phyloP scores from a whole-genome alignment of 2,329 filamentous ascomycete species.

The Penicillium sp. region DNA sequence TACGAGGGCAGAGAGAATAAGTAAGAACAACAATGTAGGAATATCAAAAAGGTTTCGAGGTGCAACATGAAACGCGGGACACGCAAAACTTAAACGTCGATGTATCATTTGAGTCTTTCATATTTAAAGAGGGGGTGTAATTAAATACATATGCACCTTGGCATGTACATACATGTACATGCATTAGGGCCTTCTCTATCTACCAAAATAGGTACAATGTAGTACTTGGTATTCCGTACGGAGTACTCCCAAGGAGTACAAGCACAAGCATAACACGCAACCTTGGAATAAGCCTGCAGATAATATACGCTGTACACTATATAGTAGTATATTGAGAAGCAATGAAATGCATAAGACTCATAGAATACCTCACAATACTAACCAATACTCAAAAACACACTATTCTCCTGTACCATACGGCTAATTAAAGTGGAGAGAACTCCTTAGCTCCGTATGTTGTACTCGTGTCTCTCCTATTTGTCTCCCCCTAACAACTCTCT shows the following conservation, averaged over 20 bases:
- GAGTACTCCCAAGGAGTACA: not conserved
- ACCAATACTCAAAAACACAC: not conserved
- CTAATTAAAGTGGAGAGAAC: conserved; percentile 12
- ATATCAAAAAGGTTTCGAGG: not conserved
- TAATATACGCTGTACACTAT: too few species aligned
- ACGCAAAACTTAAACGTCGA: too few species aligned
- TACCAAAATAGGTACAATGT: too few species aligned
- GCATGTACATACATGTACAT: too few species aligned
- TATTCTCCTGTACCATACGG: not conserved
- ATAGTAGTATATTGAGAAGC: too few species aligned
- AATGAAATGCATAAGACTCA: too few species aligned
- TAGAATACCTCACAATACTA: too few species aligned
- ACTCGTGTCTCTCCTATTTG: conserved; percentile 19
- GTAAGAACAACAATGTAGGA: not conserved
- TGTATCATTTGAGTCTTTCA: not conserved
- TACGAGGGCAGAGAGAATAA: not conserved
- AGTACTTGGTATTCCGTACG: too few species aligned
- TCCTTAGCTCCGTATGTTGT: conserved; percentile 17
- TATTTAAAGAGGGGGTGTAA: too few species aligned
- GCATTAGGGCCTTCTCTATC: too few species aligned
- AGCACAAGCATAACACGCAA: not conserved
- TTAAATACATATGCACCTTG: too few species aligned
- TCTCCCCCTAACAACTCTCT: conserved; percentile 7
- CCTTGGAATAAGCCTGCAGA: not conserved
- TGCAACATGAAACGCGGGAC: not conserved